phyloP scores from a whole-genome alignment of 306 rosid species.

The Adenanthera pavonina region DNA sequence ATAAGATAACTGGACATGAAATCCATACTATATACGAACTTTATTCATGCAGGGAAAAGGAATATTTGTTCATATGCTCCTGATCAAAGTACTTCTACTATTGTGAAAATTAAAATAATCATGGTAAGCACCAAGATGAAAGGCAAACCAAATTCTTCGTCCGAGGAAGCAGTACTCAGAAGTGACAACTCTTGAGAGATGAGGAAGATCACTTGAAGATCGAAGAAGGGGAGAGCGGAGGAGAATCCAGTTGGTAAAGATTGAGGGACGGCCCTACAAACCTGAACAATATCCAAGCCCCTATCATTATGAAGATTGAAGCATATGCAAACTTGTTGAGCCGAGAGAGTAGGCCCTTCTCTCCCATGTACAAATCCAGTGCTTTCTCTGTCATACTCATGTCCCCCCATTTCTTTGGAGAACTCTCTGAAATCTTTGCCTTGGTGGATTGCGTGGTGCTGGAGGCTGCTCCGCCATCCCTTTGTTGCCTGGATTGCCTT shows the following conservation, averaged over 20 bases:
- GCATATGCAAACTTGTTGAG: constrained; percentile 94
- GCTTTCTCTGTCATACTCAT: constrained; percentile 84
- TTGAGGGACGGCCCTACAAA: constrained; percentile 91
- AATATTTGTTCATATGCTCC: background rate
- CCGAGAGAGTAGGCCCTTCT: constrained; percentile 85
- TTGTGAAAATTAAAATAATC: constrained; percentile 9
- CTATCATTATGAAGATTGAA: constrained; percentile 85
- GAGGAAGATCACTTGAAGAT: constrained; percentile 68
- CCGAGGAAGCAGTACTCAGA: constrained; percentile 8
- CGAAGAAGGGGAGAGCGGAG: constrained; percentile 69
- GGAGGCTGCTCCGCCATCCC: constrained; percentile 45
- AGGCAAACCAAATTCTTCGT: constrained; percentile 16
- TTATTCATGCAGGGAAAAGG: background rate
- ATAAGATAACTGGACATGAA: background rate
- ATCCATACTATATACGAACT: constrained; percentile 13
- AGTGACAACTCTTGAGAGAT: constrained; percentile 4
- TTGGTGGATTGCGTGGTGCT: constrained; percentile 36
- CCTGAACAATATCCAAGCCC: constrained; percentile 85
- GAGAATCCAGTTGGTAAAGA: constrained; percentile 84
- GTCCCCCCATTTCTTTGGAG: constrained; percentile 86
- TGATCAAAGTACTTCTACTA: background rate
- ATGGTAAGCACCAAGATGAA: constrained; percentile 8
- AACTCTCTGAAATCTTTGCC: constrained; percentile 39
- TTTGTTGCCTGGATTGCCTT: constrained; percentile 52
- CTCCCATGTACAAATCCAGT: constrained; percentile 77